Conservation (phyloP, 176 grass and related monocot genomes). For the Luzula sylvatica region DNA sequence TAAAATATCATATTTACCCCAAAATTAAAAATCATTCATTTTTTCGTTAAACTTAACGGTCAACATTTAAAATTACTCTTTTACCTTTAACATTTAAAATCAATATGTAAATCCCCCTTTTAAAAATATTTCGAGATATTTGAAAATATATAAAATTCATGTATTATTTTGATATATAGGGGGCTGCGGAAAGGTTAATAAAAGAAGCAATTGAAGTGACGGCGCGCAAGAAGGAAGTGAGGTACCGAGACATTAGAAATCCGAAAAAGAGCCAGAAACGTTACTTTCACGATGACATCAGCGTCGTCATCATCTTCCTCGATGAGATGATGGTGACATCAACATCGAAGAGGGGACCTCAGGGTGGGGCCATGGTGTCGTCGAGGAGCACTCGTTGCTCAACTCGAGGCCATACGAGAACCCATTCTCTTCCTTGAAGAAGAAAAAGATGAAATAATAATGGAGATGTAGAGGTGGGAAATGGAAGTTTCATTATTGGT, state of each 20-base stretch:
- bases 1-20: too few species aligned
- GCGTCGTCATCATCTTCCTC: constrained; percentile 39
- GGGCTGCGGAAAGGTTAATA: constrained; percentile 29
- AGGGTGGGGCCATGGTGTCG: neutral
- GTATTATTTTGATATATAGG: constrained; percentile 22
- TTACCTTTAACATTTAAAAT: too few species aligned
- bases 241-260: constrained; percentile 34
- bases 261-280: constrained; percentile 26
- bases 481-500: neutral
- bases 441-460: too few species aligned
- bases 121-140: neutral
- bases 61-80: too few species aligned
- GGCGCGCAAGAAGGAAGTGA: constrained; percentile 34
- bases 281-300: constrained; percentile 54
- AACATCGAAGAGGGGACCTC: neutral
- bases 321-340: neutral
- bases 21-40: too few species aligned
- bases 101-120: too few species aligned
- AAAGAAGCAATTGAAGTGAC: constrained; percentile 22
- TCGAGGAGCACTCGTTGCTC: neutral
- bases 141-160: too few species aligned
- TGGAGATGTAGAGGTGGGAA: too few species aligned
- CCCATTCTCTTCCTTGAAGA: neutral
- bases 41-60: too few species aligned
- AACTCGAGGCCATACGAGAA: neutral